Evolutionary conservation across 352 stramenopile species (phyloP).

Genomic region (Globisporangium emineosum): DNA sequence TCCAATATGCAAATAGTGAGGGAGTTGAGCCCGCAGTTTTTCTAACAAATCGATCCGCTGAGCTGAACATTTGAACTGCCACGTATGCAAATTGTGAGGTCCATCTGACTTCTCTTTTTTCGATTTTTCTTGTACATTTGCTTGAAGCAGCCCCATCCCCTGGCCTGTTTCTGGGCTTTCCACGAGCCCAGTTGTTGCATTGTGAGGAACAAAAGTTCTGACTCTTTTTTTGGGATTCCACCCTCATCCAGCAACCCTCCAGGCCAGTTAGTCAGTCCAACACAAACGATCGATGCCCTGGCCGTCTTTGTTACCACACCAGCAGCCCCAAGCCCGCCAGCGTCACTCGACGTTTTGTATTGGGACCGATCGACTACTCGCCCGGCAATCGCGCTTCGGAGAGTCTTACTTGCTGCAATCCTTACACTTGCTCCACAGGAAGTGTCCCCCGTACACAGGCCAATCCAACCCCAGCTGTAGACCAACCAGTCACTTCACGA

Average conservation of each 20-base stretch:
- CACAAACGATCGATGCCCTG: background rate
- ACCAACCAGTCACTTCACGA: background rate
- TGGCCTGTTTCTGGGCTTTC: background rate
- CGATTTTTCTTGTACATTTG: background rate
- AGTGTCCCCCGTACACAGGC: background rate
- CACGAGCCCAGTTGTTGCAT: background rate
- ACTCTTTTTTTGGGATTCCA: background rate
- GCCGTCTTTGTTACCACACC: background rate
- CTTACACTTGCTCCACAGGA: background rate
- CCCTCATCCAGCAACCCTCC: background rate
- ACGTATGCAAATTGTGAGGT: background rate
- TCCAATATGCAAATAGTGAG: background rate
- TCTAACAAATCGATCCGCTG: background rate
- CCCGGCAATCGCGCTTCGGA: background rate
- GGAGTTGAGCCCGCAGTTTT: background rate
- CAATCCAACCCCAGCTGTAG: too few relatives aligned
- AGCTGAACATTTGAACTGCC: background rate
- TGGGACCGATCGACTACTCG: constrained; percentile 9
- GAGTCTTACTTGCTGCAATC: constrained; percentile 6
- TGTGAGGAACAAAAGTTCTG: background rate
- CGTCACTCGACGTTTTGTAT: background rate
- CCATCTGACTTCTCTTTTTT: background rate
- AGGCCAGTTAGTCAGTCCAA: background rate
- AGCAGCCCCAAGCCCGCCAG: background rate
- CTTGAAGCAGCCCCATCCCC: background rate